Evolutionary conservation across 495 filamentous ascomycete genomes (phyloP), one percentile per base, ranked within the genome.

Genomic region (Penicillium cinerascens): DNA sequence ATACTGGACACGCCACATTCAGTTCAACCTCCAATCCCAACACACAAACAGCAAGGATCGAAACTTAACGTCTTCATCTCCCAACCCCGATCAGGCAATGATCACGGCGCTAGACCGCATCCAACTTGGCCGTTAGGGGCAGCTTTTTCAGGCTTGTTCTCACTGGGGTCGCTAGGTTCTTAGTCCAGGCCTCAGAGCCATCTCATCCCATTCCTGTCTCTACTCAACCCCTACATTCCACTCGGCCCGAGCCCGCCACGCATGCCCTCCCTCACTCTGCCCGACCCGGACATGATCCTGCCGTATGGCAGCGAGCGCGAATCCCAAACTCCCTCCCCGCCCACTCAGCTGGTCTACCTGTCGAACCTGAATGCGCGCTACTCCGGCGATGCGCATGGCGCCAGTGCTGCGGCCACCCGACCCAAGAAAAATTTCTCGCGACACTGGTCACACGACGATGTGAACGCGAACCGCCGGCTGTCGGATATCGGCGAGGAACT

Each of bases 271-370:
- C 91, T 91, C 40, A 93, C 91, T 7, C 73, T 96, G 52, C 91
- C 89, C n/a, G 91, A 95, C 68, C 89, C 90, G 33, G 90, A 93
- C 67, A 91, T 96, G 89, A 95, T 96, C 54, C 76, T 96, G 36
- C 91, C 91, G 35, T 76, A 79, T 38, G 62, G 64, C 29, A 79
- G 80, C 62, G 80, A 84, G 60, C 70, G 74, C 68, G 79, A 84
- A 63, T 78, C 78, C 42, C 75, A 74, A 58, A 73, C 73, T 43
- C 72, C 74, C 33, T 77, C 74, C 49, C 74, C 74, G 22, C 74
- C 74, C 35, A 74, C 74, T 43, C 70, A 68, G 42, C 67, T 72
- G 26, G 69, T 69, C 37, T 69, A 70, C 18, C 47, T 74, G 37
- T 69, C 71, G 46, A 59, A 72, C 42, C 49, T 74, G 37, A 71